Base-by-base conservation (phyloP, 306 rosid genomes). In the Aeschynomene evenia region DNA sequence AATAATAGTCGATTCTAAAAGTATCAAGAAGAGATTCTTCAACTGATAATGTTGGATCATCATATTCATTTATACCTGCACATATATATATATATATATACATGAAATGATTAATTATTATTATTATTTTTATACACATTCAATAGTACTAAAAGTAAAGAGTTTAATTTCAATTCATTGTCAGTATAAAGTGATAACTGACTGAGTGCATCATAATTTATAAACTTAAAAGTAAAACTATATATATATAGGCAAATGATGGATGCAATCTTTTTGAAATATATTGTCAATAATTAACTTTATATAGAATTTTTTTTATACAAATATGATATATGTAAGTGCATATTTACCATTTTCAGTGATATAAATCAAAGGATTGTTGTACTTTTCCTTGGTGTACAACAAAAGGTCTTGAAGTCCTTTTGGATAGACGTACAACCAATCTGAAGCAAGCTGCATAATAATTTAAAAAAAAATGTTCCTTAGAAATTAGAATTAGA, bases 311-410 rank as follows among this genome's bases (percentile, higher is more conserved):
- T n/a, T n/a, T n/a, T n/a, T n/a, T n/a, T n/a, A n/a, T n/a, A n/a
- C n/a, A n/a, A n/a, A n/a, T n/a, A n/a, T n/a, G n/a, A n/a, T n/a
- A n/a, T n/a, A n/a, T n/a, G n/a, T 1, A 33, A 0, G 14, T 7
- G 15, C n/a, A n/a, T 59, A 37, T 13, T 72, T 75, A 87, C 92
- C 89, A 66, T 84, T 87, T 70, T 87, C 93, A 8, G 86, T 89
- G 7, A 89, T 89, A 48, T 83, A 89, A 43, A 83, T 83, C 9
- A 79, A 20, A 6, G 87, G 90, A 28, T 85, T 79, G 7, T 83
- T 57, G 42, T 89, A 89, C 55, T 73, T 85, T 31, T 9, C 46
- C 43, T 75, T 89, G 3, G 76, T 71, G 36, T 89, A 85, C 29
- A 76, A 20, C 73, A 87, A 39, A 11, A 80, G 39, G 0, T 85